Base-by-base conservation (phyloP, 2,329 filamentous ascomycete genomes). In the Sarocladium brachiariae region DNA sequence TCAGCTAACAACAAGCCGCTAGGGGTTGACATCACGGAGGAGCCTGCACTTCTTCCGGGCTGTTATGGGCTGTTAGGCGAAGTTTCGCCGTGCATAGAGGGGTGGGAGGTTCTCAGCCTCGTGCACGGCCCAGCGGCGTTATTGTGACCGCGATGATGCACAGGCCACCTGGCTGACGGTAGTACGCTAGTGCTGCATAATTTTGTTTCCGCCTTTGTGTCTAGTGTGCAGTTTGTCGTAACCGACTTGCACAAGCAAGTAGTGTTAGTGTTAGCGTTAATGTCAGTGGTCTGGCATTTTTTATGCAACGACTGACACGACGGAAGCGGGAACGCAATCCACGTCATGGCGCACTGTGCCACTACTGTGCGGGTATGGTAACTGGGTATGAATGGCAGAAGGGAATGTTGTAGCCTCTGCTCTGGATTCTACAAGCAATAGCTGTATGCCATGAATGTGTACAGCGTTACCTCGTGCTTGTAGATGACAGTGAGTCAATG, bases 111-210 rank as follows among this genome's bases (percentile, higher is more conserved):
- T 33, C n/a, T 33, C 25, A 33, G 43, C 43, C 43, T 47, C 33
- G 43, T 47, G 43, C 43, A 33, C 25, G 27, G 25, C 13, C 25
- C 16, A 18, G 21, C 37, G 14, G 37, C 7, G 37, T 21, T 39
- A 4, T 7, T n/a, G n/a, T n/a, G n/a, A n/a, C n/a, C n/a, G n/a
- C n/a, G n/a, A n/a, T 19, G n/a, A 19, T 43, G 39, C 39, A 43
- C 39, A 43, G 39, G 27, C 39, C 39, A 43, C 7, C 21, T 13
- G 14, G 39, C 39, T 23, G n/a, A n/a, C n/a, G n/a, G n/a, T n/a
- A n/a, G n/a, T n/a, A n/a, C n/a, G 39, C 21, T 43, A 43, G 39
- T 43, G 21, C 21, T 43, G 39, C 39, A 43, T 43, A 43, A 43
- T 25, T 25, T 16, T 39, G 37, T n/a, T n/a, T n/a, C 37, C 37